These are phyloP conservation scores for Aspergillus novoparasiticus DNA, from an alignment of 2,329 filamentous ascomycete genomes.

Conservation along the genomic window DNA sequence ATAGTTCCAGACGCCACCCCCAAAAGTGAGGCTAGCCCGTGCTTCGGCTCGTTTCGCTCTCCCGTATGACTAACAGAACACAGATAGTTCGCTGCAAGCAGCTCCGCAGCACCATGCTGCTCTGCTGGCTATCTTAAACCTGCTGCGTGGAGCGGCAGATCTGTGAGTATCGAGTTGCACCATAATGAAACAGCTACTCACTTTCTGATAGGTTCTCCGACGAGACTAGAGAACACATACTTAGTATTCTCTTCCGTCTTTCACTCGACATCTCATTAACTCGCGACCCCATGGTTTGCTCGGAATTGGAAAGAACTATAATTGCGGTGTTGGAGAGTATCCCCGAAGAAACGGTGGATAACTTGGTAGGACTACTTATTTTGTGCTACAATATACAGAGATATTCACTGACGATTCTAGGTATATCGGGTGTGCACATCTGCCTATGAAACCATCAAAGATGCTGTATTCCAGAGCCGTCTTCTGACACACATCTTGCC, in stretches of 20 bases:
- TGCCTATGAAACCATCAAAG: slow-evolving; percentile 38
- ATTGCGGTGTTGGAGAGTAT: slow-evolving; percentile 32
- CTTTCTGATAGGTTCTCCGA: slow-evolving; percentile 33
- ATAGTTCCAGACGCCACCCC: slow-evolving; percentile 29
- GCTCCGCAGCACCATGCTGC: slow-evolving; percentile 17
- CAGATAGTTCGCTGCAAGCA: slow-evolving; percentile 21
- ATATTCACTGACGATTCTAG: slow-evolving; percentile 25
- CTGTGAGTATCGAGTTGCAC: slow-evolving; percentile 27
- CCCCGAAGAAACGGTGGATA: slow-evolving; percentile 19
- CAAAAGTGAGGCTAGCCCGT: slow-evolving; percentile 23
- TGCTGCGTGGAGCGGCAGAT: slow-evolving; percentile 34
- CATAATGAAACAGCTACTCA: slow-evolving; percentile 12
- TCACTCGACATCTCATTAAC: slow-evolving; percentile 39
- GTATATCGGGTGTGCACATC: slow-evolving; percentile 29
- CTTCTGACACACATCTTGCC: slow-evolving; percentile 45
- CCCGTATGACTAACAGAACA: neutral
- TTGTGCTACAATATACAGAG: neutral
- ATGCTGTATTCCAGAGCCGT: slow-evolving; percentile 42
- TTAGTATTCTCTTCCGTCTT: slow-evolving; percentile 41
- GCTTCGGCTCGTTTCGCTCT: neutral
- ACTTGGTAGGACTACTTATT: slow-evolving; percentile 22
- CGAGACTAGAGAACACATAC: slow-evolving; percentile 33
- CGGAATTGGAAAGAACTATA: slow-evolving; percentile 38
- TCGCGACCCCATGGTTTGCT: slow-evolving; percentile 30
- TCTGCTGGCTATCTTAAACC: slow-evolving; percentile 38